Base-by-base conservation (phyloP, 192 early-diverging fungal species). In the Lunasporangiospora selenospora region DNA sequence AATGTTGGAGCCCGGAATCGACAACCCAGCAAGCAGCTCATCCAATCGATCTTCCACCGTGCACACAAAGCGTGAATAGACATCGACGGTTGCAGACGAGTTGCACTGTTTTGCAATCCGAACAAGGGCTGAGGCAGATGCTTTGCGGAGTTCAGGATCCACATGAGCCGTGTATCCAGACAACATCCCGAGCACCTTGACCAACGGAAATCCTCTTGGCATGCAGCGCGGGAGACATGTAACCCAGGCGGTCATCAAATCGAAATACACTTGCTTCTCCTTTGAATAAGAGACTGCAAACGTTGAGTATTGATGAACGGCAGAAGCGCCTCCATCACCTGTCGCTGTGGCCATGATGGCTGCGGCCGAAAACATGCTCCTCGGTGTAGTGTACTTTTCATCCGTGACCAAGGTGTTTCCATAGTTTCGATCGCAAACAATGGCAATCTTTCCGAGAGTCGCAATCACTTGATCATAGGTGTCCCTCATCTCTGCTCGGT, bases 161-260 rank as follows among this genome's bases (percentile, higher is more conserved):
- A 87, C 82, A 76, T 97, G 95, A 3, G 93, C 78, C 0, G 90
- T 83, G 51, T 92, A 98, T 26, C 89, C 79, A 16, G 88, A 80
- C 21, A 99, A 64, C 58, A 93, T 89, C 32, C 96, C 96, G 0
- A 97, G 80, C 2, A 97, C 49, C 39, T 81, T 84, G 18, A 76
- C 61, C 13, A 88, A 66, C 0, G 80, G 69, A 0, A 91, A 73
- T 27, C 88, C 87, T 8, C 87, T 80, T 31, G 91, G 91, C 48
- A 83, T 77, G 12, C 89, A 71, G 7, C 91, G 75, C 11, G 94
- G 94, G 24, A 95, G 66, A 37, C 82, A 77, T 39, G 90, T 87
- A 15, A 96, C 67, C 69, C 86, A 85, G 2, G 90, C 87, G 26
- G 75, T 83, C 44, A 94, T 70, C 6, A 96, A 66, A 53, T 89